A percentile compares a stretch with the other conserved stretches of the same genome.
Evolutionary conservation across 2,329 filamentous ascomycete genomes (phyloP).

Genomic region (Didymellaceae sp.): DNA sequence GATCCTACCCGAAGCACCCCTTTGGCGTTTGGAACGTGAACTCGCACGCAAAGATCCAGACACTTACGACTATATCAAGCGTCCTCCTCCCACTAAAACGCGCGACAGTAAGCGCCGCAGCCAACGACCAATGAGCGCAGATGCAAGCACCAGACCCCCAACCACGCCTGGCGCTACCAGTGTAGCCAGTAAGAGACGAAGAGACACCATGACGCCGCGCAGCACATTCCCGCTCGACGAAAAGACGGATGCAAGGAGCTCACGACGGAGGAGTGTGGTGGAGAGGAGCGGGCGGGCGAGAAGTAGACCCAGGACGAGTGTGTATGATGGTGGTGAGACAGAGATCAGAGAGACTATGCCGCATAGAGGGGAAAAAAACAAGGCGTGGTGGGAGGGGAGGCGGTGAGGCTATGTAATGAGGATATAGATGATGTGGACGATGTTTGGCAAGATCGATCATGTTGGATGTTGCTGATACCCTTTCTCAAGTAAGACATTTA

Average conservation of each 20-base stretch:
- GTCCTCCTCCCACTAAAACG: slow-evolving; percentile 41
- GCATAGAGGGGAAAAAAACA: slow-evolving; percentile 41
- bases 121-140: slow-evolving; percentile 24
- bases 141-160: slow-evolving; percentile 14
- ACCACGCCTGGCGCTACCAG: slow-evolving; percentile 13
- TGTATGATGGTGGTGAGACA: slow-evolving; percentile 40
- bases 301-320: slow-evolving; percentile 31
- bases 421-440: not conserved
- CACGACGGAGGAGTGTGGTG: slow-evolving; percentile 10
- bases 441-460: slow-evolving; percentile 4
- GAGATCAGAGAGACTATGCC: slow-evolving; percentile 44
- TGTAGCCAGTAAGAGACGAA: slow-evolving; percentile 14
- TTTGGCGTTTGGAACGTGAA: slow-evolving; percentile 54
- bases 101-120: slow-evolving; percentile 22
- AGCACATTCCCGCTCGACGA: slow-evolving; percentile 29
- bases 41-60: slow-evolving; percentile 51
- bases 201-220: slow-evolving; percentile 33
- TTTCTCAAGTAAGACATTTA: slow-evolving; percentile 14
- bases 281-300: slow-evolving; percentile 21
- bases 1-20: slow-evolving; percentile 53
- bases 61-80: slow-evolving; percentile 50
- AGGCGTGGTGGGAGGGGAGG: slow-evolving; percentile 46
- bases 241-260: slow-evolving; percentile 13
- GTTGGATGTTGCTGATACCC: slow-evolving; percentile 11
- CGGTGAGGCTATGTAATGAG: not conserved